phyloP scores from a whole-genome alignment of 2,329 filamentous ascomycete species.

The Arthrobotrys iridis region DNA sequence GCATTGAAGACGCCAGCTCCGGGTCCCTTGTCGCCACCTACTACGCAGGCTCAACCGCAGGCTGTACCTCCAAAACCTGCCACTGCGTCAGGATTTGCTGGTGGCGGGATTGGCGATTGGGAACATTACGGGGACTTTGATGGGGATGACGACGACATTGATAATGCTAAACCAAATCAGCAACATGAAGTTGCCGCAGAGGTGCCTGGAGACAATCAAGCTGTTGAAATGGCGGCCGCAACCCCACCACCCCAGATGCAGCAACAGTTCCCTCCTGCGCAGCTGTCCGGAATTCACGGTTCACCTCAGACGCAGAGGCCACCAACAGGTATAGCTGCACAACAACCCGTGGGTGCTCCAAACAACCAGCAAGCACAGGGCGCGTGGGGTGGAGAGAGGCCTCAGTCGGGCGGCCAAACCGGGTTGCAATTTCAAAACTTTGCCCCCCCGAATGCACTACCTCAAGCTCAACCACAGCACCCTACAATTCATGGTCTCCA shows the following conservation, averaged over 20 bases:
- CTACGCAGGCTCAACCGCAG: constrained; percentile 39
- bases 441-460: constrained; percentile 18
- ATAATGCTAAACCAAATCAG: constrained; percentile 1
- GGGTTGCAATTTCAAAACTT: constrained; percentile 47
- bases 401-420: constrained; percentile 36
- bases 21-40: constrained; percentile 29
- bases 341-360: constrained; percentile 2
- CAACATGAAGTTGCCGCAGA: constrained; percentile 40
- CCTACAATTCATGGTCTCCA: constrained; percentile 41
- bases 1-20: constrained; percentile 48
- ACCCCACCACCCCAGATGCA: constrained; percentile 43
- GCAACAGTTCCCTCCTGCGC: constrained; percentile 16
- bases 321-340: background rate
- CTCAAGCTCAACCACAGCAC: constrained; percentile 23
- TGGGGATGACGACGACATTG: constrained; percentile 34
- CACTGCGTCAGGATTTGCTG: constrained; percentile 43
- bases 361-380: constrained; percentile 28
- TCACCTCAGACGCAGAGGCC: constrained; percentile 33
- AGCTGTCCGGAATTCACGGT: constrained; percentile 20
- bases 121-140: constrained; percentile 52
- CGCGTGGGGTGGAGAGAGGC: constrained; percentile 33
- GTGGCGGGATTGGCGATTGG: constrained; percentile 51
- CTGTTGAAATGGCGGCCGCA: constrained; percentile 51
- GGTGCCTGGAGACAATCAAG: constrained; percentile 45
- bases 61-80: constrained; percentile 7